Base-by-base conservation (phyloP, 2,329 filamentous ascomycete species). In the Hypocreales sp. region DNA sequence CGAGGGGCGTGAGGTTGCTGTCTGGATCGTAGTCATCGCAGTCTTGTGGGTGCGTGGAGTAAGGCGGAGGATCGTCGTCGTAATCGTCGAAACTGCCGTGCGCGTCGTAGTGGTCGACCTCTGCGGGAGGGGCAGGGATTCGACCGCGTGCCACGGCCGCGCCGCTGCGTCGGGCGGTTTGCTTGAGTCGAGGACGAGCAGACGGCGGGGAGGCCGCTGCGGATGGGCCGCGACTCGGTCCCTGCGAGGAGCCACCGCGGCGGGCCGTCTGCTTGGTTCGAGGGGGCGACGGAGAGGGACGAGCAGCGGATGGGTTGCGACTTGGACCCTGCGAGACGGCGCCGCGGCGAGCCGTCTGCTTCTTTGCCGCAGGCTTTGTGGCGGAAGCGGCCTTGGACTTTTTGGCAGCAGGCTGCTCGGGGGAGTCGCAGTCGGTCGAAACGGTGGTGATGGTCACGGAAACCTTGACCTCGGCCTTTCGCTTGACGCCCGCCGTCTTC, bases 131-230 rank as follows among this genome's bases (percentile, higher is more conserved):
- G 3, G 30, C 34, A 15, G 31, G 31, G 10, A 43, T 40, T 11
- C 41, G 40, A 10, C 45, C 42, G 9, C 38, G 28, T 15, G 35
- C 37, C 22, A 30, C 13, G 12, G 36, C 44, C 4, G 39, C 29
- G 18, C 38, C 35, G 25, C 44, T 30, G 24, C 45, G 45, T 29
- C 44, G 41, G 10, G 48, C 49, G 0, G 31, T 44, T 22, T 41
- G 40, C 17, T 33, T 40, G 2, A 28, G 28, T 18, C 24, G 30
- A 6, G 28, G 20, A 20, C 16, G 10, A 9, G 30, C 15, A 7
- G 22, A 12, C 2, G 26, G 15, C 15, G 35, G 20, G 6, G 33
- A 28, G 8, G 30, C 5, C 8, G 26, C 21, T 8, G 27, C n/a
- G 5, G 20, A 5, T 17, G 24, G 11, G 8, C 12, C 12, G 18